These are phyloP conservation scores for Boletus sp. DNA, from an alignment of 1,284 basidiomycete species.

Conservation along the genomic window DNA sequence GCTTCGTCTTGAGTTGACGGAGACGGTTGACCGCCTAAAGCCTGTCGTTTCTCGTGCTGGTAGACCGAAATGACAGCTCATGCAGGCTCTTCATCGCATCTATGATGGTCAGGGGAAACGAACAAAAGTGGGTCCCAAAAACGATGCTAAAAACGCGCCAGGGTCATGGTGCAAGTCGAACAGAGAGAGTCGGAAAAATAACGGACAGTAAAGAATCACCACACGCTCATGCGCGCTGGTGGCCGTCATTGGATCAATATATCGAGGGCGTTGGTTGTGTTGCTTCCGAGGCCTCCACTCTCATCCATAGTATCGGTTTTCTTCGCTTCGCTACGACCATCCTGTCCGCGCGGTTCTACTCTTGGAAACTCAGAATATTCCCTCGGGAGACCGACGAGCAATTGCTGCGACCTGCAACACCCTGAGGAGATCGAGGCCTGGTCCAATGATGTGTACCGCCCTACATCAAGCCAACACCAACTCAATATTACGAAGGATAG, in stretches of 20 bases:
- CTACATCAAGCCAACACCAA: constrained; percentile 88
- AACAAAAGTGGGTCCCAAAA: no score
- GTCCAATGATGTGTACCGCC: constrained; percentile 94
- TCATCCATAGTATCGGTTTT: constrained; percentile 95
- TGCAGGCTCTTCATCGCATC: no score
- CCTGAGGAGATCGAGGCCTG: constrained; percentile 93
- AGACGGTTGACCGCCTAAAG: no score
- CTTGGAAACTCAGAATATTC: constrained; percentile 86
- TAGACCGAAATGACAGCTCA: no score
- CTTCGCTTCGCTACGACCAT: constrained; percentile 98
- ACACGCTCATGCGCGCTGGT: constrained; percentile 67
- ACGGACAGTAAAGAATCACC: no score
- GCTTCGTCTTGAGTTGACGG: no score
- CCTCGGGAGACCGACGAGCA: constrained; percentile 91
- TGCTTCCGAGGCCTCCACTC: constrained; percentile 61
- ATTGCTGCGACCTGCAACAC: constrained; percentile 37
- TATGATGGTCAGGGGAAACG: no score
- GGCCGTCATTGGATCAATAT: constrained; percentile 60
- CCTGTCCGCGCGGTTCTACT: constrained; percentile 95
- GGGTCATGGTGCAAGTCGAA: no score
- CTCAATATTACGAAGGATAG: constrained; percentile 78
- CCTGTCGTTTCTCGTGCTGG: no score
- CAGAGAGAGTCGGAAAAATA: no score
- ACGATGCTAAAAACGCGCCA: constrained; percentile 52
- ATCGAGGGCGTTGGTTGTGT: no score